phyloP scores from a whole-genome alignment of 108 stramenopile species.

The Craspedostauros australis region DNA sequence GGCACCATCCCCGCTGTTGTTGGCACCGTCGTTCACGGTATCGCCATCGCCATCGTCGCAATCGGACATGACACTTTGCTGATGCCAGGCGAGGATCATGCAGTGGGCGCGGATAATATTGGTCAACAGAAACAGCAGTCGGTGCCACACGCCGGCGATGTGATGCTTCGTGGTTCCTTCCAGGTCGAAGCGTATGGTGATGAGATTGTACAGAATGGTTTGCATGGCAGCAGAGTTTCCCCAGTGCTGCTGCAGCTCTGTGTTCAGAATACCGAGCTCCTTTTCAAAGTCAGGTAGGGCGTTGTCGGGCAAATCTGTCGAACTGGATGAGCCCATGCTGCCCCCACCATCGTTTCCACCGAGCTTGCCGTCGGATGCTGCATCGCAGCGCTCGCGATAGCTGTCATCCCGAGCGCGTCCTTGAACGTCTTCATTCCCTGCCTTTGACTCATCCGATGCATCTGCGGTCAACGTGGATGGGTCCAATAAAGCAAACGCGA shows the following conservation, averaged over 20 bases:
- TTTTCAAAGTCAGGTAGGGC: slow-evolving; percentile 26
- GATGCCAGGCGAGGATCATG: slow-evolving; percentile 19
- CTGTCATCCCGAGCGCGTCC: no score
- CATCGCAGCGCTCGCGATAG: no score
- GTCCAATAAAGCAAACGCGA: slow-evolving; percentile 40
- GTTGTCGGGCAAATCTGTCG: no score
- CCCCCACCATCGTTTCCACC: no score
- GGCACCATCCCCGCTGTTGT: not conserved
- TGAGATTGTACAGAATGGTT: slow-evolving; percentile 33
- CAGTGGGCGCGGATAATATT: slow-evolving; percentile 23
- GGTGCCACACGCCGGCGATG: slow-evolving; percentile 33
- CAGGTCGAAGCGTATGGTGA: slow-evolving; percentile 48
- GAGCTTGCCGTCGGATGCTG: no score
- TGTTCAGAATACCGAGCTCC: slow-evolving; percentile 20
- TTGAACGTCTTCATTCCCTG: no score
- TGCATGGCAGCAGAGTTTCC: slow-evolving; percentile 14
- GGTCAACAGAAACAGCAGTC: slow-evolving; percentile 25
- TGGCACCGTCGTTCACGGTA: not conserved
- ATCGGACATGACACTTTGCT: not conserved
- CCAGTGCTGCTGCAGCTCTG: slow-evolving; percentile 7
- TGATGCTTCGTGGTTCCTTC: slow-evolving; percentile 16
- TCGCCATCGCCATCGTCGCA: not conserved
- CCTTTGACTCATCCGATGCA: not conserved
- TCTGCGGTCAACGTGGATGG: slow-evolving; percentile 17
- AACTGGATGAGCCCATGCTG: no score